A percentile compares a stretch with the other conserved stretches of the same genome.
Evolutionary conservation across 108 stramenopile species (phyloP).

Genomic region (Skeletonema costatum): DNA sequence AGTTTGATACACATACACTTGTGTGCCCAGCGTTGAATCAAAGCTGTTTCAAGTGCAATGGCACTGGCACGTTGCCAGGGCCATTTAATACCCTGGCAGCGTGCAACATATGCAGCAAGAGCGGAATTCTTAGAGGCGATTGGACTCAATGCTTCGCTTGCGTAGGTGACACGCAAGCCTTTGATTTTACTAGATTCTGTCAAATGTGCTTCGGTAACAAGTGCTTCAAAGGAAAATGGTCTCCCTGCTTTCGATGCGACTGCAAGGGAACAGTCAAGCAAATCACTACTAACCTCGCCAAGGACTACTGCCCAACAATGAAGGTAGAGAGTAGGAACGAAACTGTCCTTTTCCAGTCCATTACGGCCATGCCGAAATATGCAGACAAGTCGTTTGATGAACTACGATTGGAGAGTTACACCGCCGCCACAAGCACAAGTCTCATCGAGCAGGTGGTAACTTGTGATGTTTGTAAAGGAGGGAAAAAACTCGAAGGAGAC

Average conservation of each 20-base stretch:
- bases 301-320: neutral
- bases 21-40: neutral
- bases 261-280: neutral
- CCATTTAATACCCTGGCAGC: neutral
- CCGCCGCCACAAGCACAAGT: neutral
- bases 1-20: neutral
- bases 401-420: slow-evolving; percentile 89
- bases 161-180: neutral
- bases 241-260: neutral
- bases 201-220: neutral
- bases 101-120: neutral
- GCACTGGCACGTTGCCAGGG: neutral
- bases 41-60: neutral
- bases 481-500: neutral
- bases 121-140: neutral
- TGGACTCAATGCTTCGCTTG: neutral
- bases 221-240: neutral
- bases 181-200: no score
- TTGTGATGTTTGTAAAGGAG: neutral
- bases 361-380: slow-evolving; percentile 87
- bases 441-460: neutral
- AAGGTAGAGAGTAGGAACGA: neutral
- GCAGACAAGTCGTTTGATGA: slow-evolving; percentile 89
- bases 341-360: slow-evolving; percentile 76
- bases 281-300: neutral